These are phyloP conservation scores for Massariosphaeria phaeospora DNA, from an alignment of 495 filamentous ascomycete species.

Conservation along the genomic window DNA sequence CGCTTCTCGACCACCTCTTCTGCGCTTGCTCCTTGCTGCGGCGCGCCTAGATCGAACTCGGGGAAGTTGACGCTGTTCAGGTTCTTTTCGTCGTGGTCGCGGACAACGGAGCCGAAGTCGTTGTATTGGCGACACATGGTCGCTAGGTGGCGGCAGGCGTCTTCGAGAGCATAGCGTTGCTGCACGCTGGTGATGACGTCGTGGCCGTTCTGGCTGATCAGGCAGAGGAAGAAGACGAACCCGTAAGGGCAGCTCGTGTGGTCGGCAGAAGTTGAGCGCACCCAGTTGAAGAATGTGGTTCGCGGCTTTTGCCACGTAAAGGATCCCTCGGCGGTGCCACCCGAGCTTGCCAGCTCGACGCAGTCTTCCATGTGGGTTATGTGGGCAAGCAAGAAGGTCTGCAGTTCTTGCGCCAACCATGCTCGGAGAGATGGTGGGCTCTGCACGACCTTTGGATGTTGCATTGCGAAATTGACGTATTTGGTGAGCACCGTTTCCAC, in stretches of 20 bases:
- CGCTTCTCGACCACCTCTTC: conserved; percentile 5
- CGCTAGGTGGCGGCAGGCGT: conserved; percentile 36
- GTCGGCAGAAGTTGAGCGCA: conserved; percentile 38
- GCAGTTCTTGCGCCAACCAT: conserved; percentile 16
- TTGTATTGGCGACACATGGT: conserved; percentile 44
- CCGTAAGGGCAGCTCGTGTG: conserved; percentile 41
- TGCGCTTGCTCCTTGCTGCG: not conserved
- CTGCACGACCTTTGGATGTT: conserved; percentile 17
- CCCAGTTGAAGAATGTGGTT: conserved; percentile 38
- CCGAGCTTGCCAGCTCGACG: not conserved
- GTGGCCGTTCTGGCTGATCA: conserved; percentile 22
- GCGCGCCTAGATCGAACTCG: conserved; percentile 29
- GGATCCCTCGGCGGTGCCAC: not conserved
- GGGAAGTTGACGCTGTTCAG: conserved; percentile 44
- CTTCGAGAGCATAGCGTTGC: conserved; percentile 38
- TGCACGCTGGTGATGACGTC: conserved; percentile 22
- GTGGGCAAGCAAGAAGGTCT: conserved; percentile 23
- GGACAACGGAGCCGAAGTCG: conserved; percentile 38
- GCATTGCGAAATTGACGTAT: conserved; percentile 13
- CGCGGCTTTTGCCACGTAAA: conserved; percentile 13
- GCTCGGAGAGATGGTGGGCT: conserved; percentile 12
- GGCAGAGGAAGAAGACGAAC: conserved; percentile 40
- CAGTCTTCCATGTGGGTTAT: conserved; percentile 23
- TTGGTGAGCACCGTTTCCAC: conserved; percentile 14
- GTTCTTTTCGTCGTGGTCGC: conserved; percentile 41